Evolutionary conservation across 345 rosid genomes (phyloP), one percentile per base, ranked within the genome.

Genomic region (Eucalyptus curtisii): DNA sequence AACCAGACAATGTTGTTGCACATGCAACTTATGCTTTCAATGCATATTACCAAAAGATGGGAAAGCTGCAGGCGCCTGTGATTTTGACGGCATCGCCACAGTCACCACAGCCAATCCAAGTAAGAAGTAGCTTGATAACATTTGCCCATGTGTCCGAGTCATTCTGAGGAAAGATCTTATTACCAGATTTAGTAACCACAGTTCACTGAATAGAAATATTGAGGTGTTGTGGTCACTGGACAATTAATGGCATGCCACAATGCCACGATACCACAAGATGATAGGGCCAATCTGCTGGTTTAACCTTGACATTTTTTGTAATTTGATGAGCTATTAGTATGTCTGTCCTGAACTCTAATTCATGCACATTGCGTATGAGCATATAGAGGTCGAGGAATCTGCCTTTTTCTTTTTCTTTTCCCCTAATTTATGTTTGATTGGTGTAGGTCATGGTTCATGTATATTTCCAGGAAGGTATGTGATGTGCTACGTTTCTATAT

Each of bases 31-130:
- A 94, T 89, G 99, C 99, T 89, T 98, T 96, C 93, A 94, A 97
- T 91, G 90, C 97, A 22, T 97, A 97, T 91, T 98, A 92, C 92
- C 99, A 97, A 91, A 88, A 61, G 90, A 96, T 93, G 96, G 92
- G 42, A 97, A 95, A 91, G 93, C 96, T 90, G 85, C 92, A 0
- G 99, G 99, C 88, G 94, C 95, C 52, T 97, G 99, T 91, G 98
- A 98, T 91, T 98, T 97, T 88, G 95, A 94, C 88, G 99, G 99
- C 48, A 97, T 96, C 30, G 99, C 99, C 37, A 90, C 95, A 33
- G 90, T 95, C 91, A 96, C 99, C 20, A 94, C 98, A 48, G 95
- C 96, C 49, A 97, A 98, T 90, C 99, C 99, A 90, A 98, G 99
- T 97, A 96, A 71, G 96, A 10, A 76, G 20, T 52, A 15, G 57